Percentiles rank a stretch among this genome's conserved stretches.
Conservation (phyloP, 1,284 basidiomycete species). For the Neolentinus lepideus region DNA sequence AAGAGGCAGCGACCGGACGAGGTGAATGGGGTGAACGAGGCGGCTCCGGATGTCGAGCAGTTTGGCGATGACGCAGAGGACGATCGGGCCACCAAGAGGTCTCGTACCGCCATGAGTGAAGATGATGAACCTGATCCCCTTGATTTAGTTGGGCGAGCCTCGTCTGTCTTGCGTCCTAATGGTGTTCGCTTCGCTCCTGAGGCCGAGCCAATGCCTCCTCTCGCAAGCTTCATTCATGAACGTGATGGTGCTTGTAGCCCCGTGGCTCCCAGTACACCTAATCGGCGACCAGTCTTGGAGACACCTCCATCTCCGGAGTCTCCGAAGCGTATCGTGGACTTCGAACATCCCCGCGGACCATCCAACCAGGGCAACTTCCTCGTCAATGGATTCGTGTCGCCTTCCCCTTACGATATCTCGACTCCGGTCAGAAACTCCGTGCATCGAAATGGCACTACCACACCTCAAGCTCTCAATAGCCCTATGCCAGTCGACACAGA, state of each 20-base stretch:
- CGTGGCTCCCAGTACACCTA: neutral
- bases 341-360: conserved; percentile 21
- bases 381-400: neutral
- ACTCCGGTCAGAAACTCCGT: conserved; percentile 1
- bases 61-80: conserved; percentile 45
- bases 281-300: neutral
- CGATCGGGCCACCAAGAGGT: conserved; percentile 46
- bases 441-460: neutral
- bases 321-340: neutral
- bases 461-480: neutral
- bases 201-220: neutral
- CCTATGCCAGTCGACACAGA: neutral
- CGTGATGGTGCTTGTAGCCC: neutral
- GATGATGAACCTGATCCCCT: conserved; percentile 22
- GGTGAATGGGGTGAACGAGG: conserved; percentile 37
- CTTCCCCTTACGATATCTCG: neutral
- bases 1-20: conserved; percentile 55
- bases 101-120: conserved; percentile 32
- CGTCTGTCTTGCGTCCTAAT: neutral
- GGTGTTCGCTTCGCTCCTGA: neutral
- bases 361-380: neutral
- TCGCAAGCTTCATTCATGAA: neutral
- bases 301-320: conserved; percentile 12
- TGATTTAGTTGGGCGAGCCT: conserved; percentile 5
- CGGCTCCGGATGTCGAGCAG: conserved; percentile 41